A percentile compares a stretch with the other conserved stretches of the same genome.
Evolutionary conservation across 2,329 filamentous ascomycete genomes (phyloP).

Genomic region (Penicillium oxalicum): DNA sequence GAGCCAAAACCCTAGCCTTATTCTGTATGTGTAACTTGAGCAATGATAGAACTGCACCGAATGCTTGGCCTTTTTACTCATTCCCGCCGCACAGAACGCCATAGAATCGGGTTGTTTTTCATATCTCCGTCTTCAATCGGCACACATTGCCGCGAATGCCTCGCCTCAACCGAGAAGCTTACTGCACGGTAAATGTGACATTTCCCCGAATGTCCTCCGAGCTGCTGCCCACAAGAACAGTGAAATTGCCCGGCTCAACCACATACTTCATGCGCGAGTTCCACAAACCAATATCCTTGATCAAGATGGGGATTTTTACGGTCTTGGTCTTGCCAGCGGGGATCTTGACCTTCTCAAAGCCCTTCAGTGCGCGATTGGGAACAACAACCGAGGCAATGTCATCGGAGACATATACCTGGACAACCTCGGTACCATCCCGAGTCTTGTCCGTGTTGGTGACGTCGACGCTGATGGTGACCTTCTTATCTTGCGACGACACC

Average conservation of each 20-base stretch:
- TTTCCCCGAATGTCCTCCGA: conserved; percentile 32
- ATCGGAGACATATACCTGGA: conserved; percentile 63
- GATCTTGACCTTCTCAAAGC: conserved; percentile 61
- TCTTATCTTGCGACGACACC: conserved; percentile 47
- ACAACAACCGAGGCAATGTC: conserved; percentile 57
- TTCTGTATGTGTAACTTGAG: too few relatives aligned
- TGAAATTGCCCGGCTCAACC: conserved; percentile 65
- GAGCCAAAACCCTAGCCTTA: too few relatives aligned
- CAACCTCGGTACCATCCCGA: conserved; percentile 59
- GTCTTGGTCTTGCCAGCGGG: conserved; percentile 54
- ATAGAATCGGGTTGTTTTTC: too few relatives aligned
- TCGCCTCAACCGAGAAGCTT: background rate
- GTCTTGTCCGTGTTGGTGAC: conserved; percentile 53
- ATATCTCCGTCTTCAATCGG: too few relatives aligned
- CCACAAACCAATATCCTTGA: conserved; percentile 52
- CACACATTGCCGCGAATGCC: too few relatives aligned
- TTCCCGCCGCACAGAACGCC: too few relatives aligned
- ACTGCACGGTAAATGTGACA: conserved; percentile 26
- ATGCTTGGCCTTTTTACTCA: too few relatives aligned
- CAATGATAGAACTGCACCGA: too few relatives aligned
- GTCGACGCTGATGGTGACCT: conserved; percentile 53
- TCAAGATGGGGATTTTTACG: conserved; percentile 47
- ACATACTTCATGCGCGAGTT: conserved; percentile 61
- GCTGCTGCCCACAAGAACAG: conserved; percentile 54
- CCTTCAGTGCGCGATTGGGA: conserved; percentile 59